Evolutionary conservation across 1,139 yeast genomes (phyloP).

Genomic region (Geotrichum carabidarum): DNA sequence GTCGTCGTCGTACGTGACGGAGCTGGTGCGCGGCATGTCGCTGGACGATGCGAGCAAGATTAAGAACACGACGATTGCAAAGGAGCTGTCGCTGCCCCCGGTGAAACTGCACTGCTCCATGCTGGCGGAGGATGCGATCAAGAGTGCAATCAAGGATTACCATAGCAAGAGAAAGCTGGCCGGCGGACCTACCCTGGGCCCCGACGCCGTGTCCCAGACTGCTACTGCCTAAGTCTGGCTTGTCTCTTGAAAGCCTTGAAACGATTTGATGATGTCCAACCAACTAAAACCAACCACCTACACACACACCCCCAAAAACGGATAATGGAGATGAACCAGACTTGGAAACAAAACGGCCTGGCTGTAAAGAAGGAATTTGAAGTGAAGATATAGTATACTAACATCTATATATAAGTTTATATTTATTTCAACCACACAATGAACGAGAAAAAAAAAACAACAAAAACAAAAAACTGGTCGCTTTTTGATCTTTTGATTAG

Average conservation of each 20-base stretch:
- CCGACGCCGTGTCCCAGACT: slow-evolving; percentile 20
- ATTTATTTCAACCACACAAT: neutral
- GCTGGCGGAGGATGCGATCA: slow-evolving; percentile 98
- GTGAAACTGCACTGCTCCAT: slow-evolving; percentile 95
- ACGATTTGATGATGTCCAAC: neutral
- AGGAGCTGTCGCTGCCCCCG: slow-evolving; percentile 90
- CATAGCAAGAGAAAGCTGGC: slow-evolving; percentile 52
- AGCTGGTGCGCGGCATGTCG: slow-evolving; percentile 89
- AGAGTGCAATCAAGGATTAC: slow-evolving; percentile 94
- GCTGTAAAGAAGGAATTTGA: too few species aligned
- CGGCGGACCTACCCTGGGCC: slow-evolving; percentile 37
- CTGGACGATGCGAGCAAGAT: slow-evolving; percentile 89
- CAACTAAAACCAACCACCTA: neutral
- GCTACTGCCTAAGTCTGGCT: neutral
- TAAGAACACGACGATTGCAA: slow-evolving; percentile 87
- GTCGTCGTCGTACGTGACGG: slow-evolving; percentile 89
- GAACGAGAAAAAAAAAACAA: too few species aligned
- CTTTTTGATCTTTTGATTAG: too few species aligned
- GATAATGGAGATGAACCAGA: too few species aligned
- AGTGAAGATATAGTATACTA: neutral
- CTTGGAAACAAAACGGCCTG: too few species aligned
- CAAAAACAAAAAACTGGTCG: too few species aligned
- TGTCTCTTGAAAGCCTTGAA: neutral
- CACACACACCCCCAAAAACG: neutral
- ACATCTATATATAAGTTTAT: neutral